These are phyloP conservation scores for Mucor velutinosus DNA, from an alignment of 371 early-diverging fungal genomes.

Conservation along the genomic window DNA sequence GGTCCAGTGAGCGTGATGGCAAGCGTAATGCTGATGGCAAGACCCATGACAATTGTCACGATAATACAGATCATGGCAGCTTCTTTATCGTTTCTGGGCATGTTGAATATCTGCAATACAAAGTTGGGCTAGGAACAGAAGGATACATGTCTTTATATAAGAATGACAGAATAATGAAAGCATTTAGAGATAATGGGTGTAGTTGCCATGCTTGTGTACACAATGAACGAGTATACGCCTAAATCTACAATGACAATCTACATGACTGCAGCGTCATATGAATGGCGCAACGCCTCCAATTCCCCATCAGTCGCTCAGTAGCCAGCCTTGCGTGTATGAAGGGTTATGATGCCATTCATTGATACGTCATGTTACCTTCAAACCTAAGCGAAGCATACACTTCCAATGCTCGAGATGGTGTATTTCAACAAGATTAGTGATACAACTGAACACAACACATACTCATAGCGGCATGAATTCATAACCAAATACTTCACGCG, in stretches of 20 bases:
- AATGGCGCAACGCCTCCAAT: background rate
- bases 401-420: background rate
- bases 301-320: background rate
- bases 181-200: background rate
- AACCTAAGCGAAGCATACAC: no score
- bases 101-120: background rate
- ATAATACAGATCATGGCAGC: background rate
- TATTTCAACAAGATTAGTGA: background rate
- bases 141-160: background rate
- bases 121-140: background rate
- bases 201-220: background rate
- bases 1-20: background rate
- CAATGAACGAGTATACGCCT: background rate
- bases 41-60: background rate
- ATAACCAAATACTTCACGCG: background rate
- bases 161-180: background rate
- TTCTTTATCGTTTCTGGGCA: background rate
- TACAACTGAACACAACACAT: background rate
- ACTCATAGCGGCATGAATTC: background rate
- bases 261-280: background rate
- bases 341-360: background rate
- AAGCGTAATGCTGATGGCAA: background rate
- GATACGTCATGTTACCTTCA: background rate
- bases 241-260: background rate
- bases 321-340: background rate